Conservation (phyloP, 2,329 filamentous ascomycete genomes). For the Arthroderma uncinatum region DNA sequence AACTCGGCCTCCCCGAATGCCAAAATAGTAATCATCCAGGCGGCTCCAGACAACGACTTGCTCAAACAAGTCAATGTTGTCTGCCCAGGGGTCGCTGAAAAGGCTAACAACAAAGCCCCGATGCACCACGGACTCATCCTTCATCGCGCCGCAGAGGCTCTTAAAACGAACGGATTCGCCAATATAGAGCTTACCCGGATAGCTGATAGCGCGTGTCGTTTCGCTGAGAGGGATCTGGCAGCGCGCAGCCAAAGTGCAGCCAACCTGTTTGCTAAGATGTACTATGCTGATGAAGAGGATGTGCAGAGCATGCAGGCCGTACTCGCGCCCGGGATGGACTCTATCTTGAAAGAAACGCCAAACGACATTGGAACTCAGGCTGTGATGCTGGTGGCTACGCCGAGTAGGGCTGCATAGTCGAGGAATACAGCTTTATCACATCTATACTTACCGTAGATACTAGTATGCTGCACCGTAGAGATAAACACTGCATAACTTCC, state of each 20-base stretch:
- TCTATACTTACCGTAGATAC: too few relatives aligned
- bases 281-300: neutral
- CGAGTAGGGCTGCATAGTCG: neutral
- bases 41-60: constrained; percentile 8
- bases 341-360: neutral
- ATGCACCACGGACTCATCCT: constrained; percentile 7
- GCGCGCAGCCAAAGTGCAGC: neutral
- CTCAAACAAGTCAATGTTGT: constrained; percentile 2
- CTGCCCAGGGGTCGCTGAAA: neutral
- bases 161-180: neutral
- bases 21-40: constrained; percentile 8
- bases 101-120: neutral
- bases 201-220: neutral
- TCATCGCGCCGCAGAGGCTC: neutral
- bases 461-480: too few relatives aligned
- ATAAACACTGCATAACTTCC: too few relatives aligned
- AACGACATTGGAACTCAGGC: neutral
- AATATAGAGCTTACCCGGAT: neutral
- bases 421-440: too few relatives aligned
- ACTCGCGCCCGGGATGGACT: constrained; percentile 3
- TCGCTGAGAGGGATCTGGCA: neutral
- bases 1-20: neutral
- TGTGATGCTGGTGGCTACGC: constrained; percentile 1
- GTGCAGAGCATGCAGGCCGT: constrained; percentile 5
- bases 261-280: neutral